Base-by-base conservation (phyloP, 176 grass and related monocot species). In the Musa troglodytarum region DNA sequence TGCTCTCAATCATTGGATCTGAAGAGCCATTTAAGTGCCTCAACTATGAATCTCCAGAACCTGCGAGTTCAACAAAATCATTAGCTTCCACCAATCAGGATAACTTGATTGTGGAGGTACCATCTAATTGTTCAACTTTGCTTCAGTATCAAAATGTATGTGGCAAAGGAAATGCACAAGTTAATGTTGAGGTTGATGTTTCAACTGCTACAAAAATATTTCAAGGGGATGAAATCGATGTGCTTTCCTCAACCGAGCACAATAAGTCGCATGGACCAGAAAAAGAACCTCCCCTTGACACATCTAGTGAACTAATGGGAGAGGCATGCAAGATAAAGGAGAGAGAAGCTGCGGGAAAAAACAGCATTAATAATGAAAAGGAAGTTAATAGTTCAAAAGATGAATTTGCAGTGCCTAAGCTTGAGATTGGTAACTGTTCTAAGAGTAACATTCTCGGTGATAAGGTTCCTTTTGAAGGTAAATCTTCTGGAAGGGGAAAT, bases 361-460 rank as follows among this genome's bases (percentile, higher is more conserved):
- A 26, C 63, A 24, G 20, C 72, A 49, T 82, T 43, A 54, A 63
- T 67, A 69, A 70, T 80, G 7, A 26, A 68, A 19, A 54, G 24
- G 43, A 51, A 62, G 69, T 69, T 78, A 80, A 22, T 15, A 79
- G 23, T 12, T 25, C 8, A 34, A 81, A 74, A 54, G 74, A 81
- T 66, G 56, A 26, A 55, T 79, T 79, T 74, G 72, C 64, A 34
- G 74, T 77, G 29, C 78, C 76, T 26, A 78, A 83, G 74, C 74
- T 76, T 53, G 56, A 76, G 63, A 88, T 66, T 10, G 52, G 69
- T 29, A 76, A 66, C 69, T 67, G 71, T 16, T 68, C 53, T 16
- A 78, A 76, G 78, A 85, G 83, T 54, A 90, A 63, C 68, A 68
- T 73, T 59, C 51, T 51, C 5, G 1, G 64, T 15, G 83, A 62